phyloP scores from a whole-genome alignment of 2,329 filamentous ascomycete species.

The Hawksworthiomyces lignivorus region DNA sequence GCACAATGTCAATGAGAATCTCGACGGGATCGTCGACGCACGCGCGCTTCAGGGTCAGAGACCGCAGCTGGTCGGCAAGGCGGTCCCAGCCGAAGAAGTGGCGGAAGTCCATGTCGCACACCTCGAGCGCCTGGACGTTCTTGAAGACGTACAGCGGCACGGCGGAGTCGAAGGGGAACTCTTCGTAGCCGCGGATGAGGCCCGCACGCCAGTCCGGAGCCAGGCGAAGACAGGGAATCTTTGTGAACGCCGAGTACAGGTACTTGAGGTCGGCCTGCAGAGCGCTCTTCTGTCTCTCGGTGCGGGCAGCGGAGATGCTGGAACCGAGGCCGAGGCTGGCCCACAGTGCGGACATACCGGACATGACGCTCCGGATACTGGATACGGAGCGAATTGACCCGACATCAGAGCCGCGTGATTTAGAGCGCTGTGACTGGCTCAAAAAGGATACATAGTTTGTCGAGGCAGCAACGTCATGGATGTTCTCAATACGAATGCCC shows the following conservation, averaged over 20 bases:
- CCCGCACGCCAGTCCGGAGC: constrained; percentile 89
- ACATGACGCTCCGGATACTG: constrained; percentile 95
- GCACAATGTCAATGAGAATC: constrained; percentile 81
- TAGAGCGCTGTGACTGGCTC: constrained; percentile 71
- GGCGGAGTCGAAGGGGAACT: constrained; percentile 95
- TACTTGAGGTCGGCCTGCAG: constrained; percentile 87
- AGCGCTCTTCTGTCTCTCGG: constrained; percentile 82
- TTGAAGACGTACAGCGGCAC: constrained; percentile 97
- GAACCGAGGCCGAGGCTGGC: constrained; percentile 76
- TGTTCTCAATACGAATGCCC: constrained; percentile 91
- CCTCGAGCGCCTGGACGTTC: constrained; percentile 87
- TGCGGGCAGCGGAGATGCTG: constrained; percentile 71
- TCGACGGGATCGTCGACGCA: constrained; percentile 85
- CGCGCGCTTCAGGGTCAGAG: constrained; percentile 79
- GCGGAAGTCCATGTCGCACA: constrained; percentile 91
- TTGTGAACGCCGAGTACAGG: constrained; percentile 95
- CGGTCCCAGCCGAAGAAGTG: constrained; percentile 98
- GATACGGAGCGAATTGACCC: constrained; percentile 93
- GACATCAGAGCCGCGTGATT: constrained; percentile 71
- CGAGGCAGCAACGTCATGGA: constrained; percentile 78
- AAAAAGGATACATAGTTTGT: constrained; percentile 96
- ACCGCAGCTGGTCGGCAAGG: constrained; percentile 83
- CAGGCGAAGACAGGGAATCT: constrained; percentile 85
- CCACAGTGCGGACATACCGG: constrained; percentile 91
- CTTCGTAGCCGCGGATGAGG: constrained; percentile 87